phyloP scores from a whole-genome alignment of 345 rosid species.

The Camelina sativa region DNA sequence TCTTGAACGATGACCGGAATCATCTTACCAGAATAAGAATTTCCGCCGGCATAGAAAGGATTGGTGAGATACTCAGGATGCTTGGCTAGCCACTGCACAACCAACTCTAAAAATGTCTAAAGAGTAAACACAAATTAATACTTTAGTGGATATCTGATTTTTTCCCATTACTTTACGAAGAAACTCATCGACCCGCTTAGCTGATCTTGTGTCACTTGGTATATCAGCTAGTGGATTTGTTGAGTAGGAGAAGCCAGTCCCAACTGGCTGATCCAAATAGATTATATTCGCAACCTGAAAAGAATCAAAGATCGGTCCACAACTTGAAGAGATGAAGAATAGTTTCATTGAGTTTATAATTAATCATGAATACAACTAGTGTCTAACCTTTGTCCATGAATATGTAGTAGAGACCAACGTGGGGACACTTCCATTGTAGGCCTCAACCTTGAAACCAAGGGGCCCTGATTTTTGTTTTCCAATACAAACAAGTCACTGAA shows the following conservation, averaged over 20 bases:
- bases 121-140: not conserved
- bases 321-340: constrained; percentile 61
- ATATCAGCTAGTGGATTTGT: constrained; percentile 45
- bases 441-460: constrained; percentile 47
- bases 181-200: constrained; percentile 44
- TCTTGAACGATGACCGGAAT: constrained; percentile 29
- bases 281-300: constrained; percentile 64
- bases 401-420: constrained; percentile 55
- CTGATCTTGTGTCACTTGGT: constrained; percentile 54
- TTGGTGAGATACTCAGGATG: constrained; percentile 23
- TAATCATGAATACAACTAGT: constrained; percentile 46
- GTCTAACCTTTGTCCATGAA: constrained; percentile 67
- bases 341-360: constrained; percentile 34
- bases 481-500: not conserved
- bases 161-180: constrained; percentile 48
- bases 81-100: constrained; percentile 29
- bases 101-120: not conserved
- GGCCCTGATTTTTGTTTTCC: constrained; percentile 52
- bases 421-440: constrained; percentile 68
- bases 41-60: constrained; percentile 32
- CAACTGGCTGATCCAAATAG: constrained; percentile 70
- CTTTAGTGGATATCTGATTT: constrained; percentile 26
- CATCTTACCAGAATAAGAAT: constrained; percentile 30
- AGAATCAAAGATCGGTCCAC: not conserved
- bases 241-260: constrained; percentile 76